Evolutionary conservation across 1,284 basidiomycete species (phyloP), one percentile per base, ranked within the genome.

Genomic region (Trichosporon asahii): DNA sequence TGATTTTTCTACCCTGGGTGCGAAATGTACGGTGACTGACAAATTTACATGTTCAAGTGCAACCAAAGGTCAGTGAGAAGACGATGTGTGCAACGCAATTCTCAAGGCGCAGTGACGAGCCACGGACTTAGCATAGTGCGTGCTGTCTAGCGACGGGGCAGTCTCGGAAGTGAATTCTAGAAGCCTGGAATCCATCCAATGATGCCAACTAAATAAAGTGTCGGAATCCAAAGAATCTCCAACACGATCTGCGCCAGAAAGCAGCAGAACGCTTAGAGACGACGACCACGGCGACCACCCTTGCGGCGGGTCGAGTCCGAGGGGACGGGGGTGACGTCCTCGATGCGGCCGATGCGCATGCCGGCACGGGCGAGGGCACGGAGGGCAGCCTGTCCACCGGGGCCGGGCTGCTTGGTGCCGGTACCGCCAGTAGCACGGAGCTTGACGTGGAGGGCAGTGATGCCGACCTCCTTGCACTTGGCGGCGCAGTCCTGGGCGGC

Each of bases 261-360:
- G 66, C 61, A 49, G 55, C 49, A 53, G 11, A 40, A 53, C 60
- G 72, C 70, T 79, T 85, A 88, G 77, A 98, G 90, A 91, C 96
- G 94, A 84, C 95, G 93, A 95, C 96, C 96, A 88, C 96, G 95
- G 80, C 96, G 94, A 96, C 96, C 96, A 91, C 96, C 96, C 95
- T 95, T 99, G 87, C 95, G 90, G 82, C 96, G 90, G 79, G 96
- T 99, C 76, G 91, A 95, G 86, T 99, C 97, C 73, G 95, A 96
- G 73, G 96, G 96, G 76, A 96, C 90, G 78, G 96, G 96, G 70
- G 96, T 99, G 72, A 98, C 96, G 80, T 88, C 87, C 87, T 96
- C 96, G 79, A 99, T 98, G 78, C 96, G 90, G 74, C 96, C 97
- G 79, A 99, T 98, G 79, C 93, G 88, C 95, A 99, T 98, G 70